Evolutionary conservation across 164 flowering plant species (phyloP), one percentile per base, ranked within the genome.

Genomic region (Magnolia sinica): DNA sequence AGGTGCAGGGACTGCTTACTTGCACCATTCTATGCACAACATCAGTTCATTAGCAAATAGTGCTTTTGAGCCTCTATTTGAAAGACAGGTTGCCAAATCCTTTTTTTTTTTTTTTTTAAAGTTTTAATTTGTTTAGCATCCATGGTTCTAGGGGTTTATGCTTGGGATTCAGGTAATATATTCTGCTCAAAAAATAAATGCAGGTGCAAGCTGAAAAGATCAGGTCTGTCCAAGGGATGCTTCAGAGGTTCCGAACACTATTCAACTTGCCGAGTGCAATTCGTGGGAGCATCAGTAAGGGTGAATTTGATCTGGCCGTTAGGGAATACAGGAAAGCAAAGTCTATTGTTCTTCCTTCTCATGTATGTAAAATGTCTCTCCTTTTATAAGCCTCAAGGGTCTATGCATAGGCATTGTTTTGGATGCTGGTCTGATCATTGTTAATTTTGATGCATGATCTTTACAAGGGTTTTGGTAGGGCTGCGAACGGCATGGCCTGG

Each of bases 191-290:
- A 16, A 65, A 51, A 31, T 76, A 2, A 71, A 58, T 84, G 79
- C 81, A 96, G 99, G 95, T 92, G 61, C 99, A 96, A 91, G 88
- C 98, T 70, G 99, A 96, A 87, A 96, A 94, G 88, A 96, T 96
- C 69, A 89, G 99, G 71, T 92, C 98, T 70, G 99, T 96, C 66
- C 99, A 96, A 91, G 99, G 99, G 84, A 96, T 92, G 97, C 94
- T 96, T 78, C 99, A 96, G 83, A 94, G 99, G 80, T 96, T 96
- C 79, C 88, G 98, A 76, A 96, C 97, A 11, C 83, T 96, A 1
- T 96, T 96, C 78, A 96, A 96, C 78, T 87, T 96, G 86, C 99
- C 99, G 16, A 94, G 99, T 86, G 84, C 91, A 23, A 96, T 96
- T 79, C 96, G 98, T 81, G 90, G 88, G 74, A 94, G 89, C 84